phyloP scores from a whole-genome alignment of 768 basidiomycete genomes.

The Rhodotorula diobovata region DNA sequence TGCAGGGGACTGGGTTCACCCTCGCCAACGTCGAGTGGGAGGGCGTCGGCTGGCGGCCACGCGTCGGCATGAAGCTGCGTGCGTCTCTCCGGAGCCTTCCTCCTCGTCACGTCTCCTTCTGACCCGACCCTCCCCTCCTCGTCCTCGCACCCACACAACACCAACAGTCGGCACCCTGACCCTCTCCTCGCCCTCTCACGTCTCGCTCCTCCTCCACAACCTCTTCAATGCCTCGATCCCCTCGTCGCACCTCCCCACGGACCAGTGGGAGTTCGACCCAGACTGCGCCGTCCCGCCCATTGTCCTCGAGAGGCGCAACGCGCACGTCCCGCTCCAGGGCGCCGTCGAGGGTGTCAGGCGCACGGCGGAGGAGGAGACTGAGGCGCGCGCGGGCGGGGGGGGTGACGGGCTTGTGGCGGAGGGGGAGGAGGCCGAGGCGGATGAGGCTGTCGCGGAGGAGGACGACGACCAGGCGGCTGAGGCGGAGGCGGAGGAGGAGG shows the following conservation, averaged over 20 bases:
- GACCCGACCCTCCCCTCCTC: neutral
- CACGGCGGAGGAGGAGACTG: neutral
- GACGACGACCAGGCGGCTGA: conserved; percentile 37
- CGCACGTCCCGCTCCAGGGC: neutral
- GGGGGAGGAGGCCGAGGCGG: conserved; percentile 51
- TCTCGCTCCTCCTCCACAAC: conserved; percentile 52
- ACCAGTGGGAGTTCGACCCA: conserved; percentile 48
- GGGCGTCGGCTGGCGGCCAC: conserved; percentile 49
- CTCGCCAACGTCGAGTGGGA: conserved; percentile 48
- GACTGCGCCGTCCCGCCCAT: conserved; percentile 23
- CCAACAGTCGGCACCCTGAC: conserved; percentile 49
- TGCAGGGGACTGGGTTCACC: conserved; percentile 50
- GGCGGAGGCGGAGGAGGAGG: conserved; percentile 45
- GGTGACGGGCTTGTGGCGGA: conserved; percentile 41
- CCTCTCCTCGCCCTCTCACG: conserved; percentile 50
- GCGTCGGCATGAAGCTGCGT: conserved; percentile 49
- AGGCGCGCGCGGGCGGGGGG: conserved; percentile 24
- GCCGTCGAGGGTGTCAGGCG: neutral
- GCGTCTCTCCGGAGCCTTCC: conserved; percentile 19
- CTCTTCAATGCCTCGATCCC: conserved; percentile 54
- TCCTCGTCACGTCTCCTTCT: neutral
- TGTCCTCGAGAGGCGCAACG: conserved; percentile 14
- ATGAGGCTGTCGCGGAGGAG: conserved; percentile 48
- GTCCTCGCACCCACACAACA: too few relatives aligned
- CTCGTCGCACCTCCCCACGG: conserved; percentile 49